Conservation (phyloP, 2,329 filamentous ascomycete genomes). For the Bretziella fagacearum region DNA sequence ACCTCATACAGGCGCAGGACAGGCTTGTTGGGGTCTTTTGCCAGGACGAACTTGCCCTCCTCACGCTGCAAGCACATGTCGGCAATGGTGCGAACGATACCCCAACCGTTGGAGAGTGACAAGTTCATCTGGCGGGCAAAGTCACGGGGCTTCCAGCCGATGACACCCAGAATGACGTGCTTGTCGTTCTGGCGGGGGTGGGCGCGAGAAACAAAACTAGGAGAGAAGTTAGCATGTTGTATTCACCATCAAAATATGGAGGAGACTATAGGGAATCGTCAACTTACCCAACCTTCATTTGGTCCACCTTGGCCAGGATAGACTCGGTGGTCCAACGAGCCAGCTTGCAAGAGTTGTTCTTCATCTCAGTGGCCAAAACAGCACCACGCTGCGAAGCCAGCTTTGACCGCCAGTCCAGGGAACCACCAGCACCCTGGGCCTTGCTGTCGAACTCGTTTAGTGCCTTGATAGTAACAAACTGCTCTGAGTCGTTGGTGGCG, state of each 20-base stretch:
- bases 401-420: slow-evolving; percentile 93
- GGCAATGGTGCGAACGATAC: slow-evolving; percentile 93
- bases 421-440: slow-evolving; percentile 84
- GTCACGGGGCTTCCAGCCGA: slow-evolving; percentile 95
- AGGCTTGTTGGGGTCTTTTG: slow-evolving; percentile 92
- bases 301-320: slow-evolving; percentile 90
- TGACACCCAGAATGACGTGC: slow-evolving; percentile 86
- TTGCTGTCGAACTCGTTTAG: slow-evolving; percentile 99
- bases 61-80: slow-evolving; percentile 72
- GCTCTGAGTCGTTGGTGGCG: slow-evolving; percentile 77
- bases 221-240: neutral
- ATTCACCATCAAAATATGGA: neutral
- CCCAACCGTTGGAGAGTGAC: slow-evolving; percentile 93
- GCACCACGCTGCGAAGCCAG: slow-evolving; percentile 87
- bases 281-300: slow-evolving; percentile 90
- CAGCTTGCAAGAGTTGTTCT: slow-evolving; percentile 99
- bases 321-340: slow-evolving; percentile 95
- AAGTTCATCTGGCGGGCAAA: slow-evolving; percentile 98
- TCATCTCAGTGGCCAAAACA: slow-evolving; percentile 98
- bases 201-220: slow-evolving; percentile 80
- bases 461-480: slow-evolving; percentile 81
- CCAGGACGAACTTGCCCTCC: slow-evolving; percentile 66
- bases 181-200: slow-evolving; percentile 87
- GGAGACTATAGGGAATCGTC: neutral
- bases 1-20: slow-evolving; percentile 88